These are phyloP conservation scores for Fraxinus xanthoxyloides DNA, from an alignment of 305 asterid species.

Conservation along the genomic window DNA sequence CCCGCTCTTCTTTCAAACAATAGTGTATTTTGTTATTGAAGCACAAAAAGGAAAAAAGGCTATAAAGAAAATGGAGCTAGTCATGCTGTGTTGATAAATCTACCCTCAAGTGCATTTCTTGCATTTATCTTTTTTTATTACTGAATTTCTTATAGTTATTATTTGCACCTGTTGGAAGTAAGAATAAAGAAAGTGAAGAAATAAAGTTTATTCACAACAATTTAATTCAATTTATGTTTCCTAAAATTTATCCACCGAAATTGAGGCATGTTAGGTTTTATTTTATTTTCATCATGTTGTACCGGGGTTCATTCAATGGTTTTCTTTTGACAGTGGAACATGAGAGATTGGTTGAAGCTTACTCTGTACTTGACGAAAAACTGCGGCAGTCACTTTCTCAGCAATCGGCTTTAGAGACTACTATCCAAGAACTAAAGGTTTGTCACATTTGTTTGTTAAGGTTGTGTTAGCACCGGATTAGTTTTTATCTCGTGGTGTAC, in stretches of 20 bases:
- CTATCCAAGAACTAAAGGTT: slow-evolving; percentile 76
- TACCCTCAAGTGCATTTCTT: background rate
- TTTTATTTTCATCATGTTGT: background rate
- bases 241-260: background rate
- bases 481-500: slow-evolving; percentile 6
- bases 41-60: background rate
- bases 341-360: slow-evolving; percentile 69
- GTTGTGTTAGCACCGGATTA: background rate
- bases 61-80: background rate
- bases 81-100: background rate
- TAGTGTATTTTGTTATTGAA: background rate
- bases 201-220: background rate
- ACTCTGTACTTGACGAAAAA: slow-evolving; percentile 62
- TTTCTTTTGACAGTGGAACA: slow-evolving; percentile 66
- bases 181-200: background rate
- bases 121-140: background rate
- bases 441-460: slow-evolving; percentile 16
- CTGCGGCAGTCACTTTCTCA: slow-evolving; percentile 70
- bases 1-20: background rate
- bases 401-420: slow-evolving; percentile 54
- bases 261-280: background rate
- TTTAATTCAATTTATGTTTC: background rate
- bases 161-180: background rate
- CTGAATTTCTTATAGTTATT: background rate
- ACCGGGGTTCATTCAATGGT: background rate